These are phyloP conservation scores for Cryptococcus sp. DNA, from an alignment of 1,284 basidiomycete genomes.

Conservation along the genomic window DNA sequence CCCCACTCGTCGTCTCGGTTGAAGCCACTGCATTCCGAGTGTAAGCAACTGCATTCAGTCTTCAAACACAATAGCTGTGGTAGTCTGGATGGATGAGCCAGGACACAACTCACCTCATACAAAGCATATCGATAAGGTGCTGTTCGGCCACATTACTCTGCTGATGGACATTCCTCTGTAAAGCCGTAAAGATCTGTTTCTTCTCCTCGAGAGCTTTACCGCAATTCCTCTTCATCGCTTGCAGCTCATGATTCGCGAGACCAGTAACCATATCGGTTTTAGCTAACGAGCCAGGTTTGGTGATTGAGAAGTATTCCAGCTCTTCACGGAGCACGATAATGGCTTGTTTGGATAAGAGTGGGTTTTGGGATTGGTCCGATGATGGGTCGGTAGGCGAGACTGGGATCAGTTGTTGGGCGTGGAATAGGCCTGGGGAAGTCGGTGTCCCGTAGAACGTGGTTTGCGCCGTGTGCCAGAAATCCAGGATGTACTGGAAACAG, in stretches of 20 bases:
- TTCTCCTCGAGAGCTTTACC: slow-evolving; percentile 86
- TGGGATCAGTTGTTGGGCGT: slow-evolving; percentile 75
- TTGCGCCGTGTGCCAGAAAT: slow-evolving; percentile 85
- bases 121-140: slow-evolving; percentile 99
- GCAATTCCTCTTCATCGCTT: slow-evolving; percentile 77
- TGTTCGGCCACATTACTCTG: slow-evolving; percentile 99
- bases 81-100: neutral
- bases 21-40: slow-evolving; percentile 71
- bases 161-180: slow-evolving; percentile 98
- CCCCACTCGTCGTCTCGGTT: slow-evolving; percentile 96
- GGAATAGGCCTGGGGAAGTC: slow-evolving; percentile 69
- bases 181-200: slow-evolving; percentile 91
- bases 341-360: slow-evolving; percentile 91
- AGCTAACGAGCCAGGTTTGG: slow-evolving; percentile 52
- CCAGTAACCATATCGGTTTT: slow-evolving; percentile 69
- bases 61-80: neutral
- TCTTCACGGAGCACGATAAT: slow-evolving; percentile 98
- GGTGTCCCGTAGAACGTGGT: slow-evolving; percentile 89
- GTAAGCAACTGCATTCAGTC: neutral
- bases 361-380: slow-evolving; percentile 66
- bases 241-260: slow-evolving; percentile 70
- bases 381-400: slow-evolving; percentile 51
- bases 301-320: slow-evolving; percentile 94
- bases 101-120: slow-evolving; percentile 79
- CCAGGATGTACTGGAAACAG: slow-evolving; percentile 89